Percentiles rank a stretch among this genome's conserved stretches.
These are phyloP conservation scores for Gelatoporia subvermispora DNA, from an alignment of 768 basidiomycete species.

Conservation along the genomic window DNA sequence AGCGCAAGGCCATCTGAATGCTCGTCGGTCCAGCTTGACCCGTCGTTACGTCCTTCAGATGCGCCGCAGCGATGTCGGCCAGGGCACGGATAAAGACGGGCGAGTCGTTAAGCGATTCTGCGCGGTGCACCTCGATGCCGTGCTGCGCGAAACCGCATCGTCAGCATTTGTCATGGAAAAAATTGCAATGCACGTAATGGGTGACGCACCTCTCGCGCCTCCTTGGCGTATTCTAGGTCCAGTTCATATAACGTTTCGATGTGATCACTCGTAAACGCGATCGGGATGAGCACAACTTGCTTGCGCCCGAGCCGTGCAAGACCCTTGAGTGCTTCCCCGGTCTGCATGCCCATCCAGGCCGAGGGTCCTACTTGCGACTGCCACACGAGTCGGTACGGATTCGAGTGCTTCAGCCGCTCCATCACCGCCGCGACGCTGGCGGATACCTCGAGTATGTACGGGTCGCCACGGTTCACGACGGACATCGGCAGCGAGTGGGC, in stretches of 20 bases:
- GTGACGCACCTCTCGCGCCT: slow-evolving; percentile 76
- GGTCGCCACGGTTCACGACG: slow-evolving; percentile 97
- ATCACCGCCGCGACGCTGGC: slow-evolving; percentile 93
- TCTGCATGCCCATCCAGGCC: slow-evolving; percentile 98
- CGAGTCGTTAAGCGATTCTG: slow-evolving; percentile 90
- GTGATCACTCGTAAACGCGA: slow-evolving; percentile 98
- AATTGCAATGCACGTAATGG: not conserved
- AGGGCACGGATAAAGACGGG: slow-evolving; percentile 94
- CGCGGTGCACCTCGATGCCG: slow-evolving; percentile 85
- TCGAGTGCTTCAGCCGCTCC: slow-evolving; percentile 71
- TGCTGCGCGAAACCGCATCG: slow-evolving; percentile 45
- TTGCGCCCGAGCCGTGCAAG: slow-evolving; percentile 73
- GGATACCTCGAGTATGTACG: slow-evolving; percentile 93
- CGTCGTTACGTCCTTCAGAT: slow-evolving; percentile 58
- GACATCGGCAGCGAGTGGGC: slow-evolving; percentile 98
- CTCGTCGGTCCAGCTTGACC: slow-evolving; percentile 62
- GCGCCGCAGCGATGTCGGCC: slow-evolving; percentile 83
- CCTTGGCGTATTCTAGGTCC: slow-evolving; percentile 88
- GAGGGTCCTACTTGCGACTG: slow-evolving; percentile 96
- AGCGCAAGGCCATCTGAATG: slow-evolving; percentile 79
- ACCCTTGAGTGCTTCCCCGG: slow-evolving; percentile 85
- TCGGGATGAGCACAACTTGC: slow-evolving; percentile 80
- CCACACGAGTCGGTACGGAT: slow-evolving; percentile 94
- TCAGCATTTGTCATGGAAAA: not conserved
- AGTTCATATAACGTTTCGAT: slow-evolving; percentile 98